Evolutionary conservation across 495 filamentous ascomycete genomes (phyloP).

Genomic region (Pyrenula massariospora): DNA sequence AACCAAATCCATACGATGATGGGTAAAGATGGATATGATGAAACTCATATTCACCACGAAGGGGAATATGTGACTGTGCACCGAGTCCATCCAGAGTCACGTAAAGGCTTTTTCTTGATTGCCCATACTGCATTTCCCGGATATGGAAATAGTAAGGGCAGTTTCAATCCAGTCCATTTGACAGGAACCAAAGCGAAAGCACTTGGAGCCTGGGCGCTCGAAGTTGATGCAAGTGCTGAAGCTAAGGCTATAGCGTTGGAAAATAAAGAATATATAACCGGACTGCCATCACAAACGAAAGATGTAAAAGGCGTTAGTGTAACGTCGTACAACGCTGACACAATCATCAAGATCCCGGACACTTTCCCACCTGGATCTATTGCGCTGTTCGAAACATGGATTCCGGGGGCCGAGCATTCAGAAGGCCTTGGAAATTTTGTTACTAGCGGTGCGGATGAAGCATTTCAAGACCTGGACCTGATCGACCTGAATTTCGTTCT

Average conservation of each 20-base stretch:
- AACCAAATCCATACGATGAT: slow-evolving; percentile 89
- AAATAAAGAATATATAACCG: slow-evolving; percentile 60
- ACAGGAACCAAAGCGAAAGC: slow-evolving; percentile 62
- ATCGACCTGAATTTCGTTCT: slow-evolving; percentile 85
- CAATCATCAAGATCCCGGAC: slow-evolving; percentile 69
- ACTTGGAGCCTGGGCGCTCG: slow-evolving; percentile 79
- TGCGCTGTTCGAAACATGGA: slow-evolving; percentile 90
- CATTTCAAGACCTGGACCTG: slow-evolving; percentile 60
- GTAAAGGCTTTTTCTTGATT: slow-evolving; percentile 88
- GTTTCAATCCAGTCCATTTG: slow-evolving; percentile 64
- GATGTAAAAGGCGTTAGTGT: slow-evolving; percentile 59
- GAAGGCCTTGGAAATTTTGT: slow-evolving; percentile 73
- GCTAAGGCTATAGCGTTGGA: slow-evolving; percentile 47
- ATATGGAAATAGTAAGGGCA: slow-evolving; percentile 67
- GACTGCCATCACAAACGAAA: slow-evolving; percentile 68
- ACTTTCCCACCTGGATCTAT: slow-evolving; percentile 86
- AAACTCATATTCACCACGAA: slow-evolving; percentile 95
- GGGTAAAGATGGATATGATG: slow-evolving; percentile 86
- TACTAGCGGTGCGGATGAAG: slow-evolving; percentile 67
- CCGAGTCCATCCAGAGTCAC: slow-evolving; percentile 76
- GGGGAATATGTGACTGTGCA: slow-evolving; percentile 94
- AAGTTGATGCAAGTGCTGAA: slow-evolving; percentile 61
- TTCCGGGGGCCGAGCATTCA: slow-evolving; percentile 70
- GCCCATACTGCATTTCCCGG: slow-evolving; percentile 92
- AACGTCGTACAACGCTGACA: slow-evolving; percentile 54